Percentiles rank a stretch among this genome's conserved stretches.
Evolutionary conservation across 2,329 filamentous ascomycete species (phyloP).

Genomic region (Colletotrichum agaves): DNA sequence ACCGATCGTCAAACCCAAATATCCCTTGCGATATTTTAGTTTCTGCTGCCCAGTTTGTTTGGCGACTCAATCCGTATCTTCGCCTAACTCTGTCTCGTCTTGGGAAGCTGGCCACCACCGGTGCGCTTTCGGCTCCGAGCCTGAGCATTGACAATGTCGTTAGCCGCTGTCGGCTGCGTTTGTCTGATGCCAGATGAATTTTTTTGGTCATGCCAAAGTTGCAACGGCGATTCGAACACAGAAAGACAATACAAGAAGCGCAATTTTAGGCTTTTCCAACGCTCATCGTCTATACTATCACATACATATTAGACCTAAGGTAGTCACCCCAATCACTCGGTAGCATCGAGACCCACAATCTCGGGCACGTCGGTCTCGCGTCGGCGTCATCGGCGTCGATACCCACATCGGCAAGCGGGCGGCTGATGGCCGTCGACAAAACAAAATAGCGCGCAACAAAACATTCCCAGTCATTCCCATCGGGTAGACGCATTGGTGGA

Average conservation of each 20-base stretch:
- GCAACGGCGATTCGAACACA: not conserved
- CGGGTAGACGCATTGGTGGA: not conserved
- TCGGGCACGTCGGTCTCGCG: conserved; percentile 25
- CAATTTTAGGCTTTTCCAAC: not conserved
- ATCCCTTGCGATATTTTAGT: not conserved
- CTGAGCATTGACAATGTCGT: not conserved
- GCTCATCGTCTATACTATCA: not conserved
- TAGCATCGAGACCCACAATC: not conserved
- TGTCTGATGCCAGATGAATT: not conserved
- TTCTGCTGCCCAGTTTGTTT: not conserved
- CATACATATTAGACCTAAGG: not conserved
- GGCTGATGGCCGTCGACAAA: not conserved
- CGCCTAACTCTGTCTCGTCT: not conserved
- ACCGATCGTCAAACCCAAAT: conserved; percentile 14
- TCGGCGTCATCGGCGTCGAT: conserved; percentile 23
- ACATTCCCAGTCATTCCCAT: conserved; percentile 18
- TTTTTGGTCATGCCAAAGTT: not conserved
- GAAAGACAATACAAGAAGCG: no score
- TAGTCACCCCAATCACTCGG: not conserved
- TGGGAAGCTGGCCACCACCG: conserved; percentile 1
- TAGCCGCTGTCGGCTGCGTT: not conserved
- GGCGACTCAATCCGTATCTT: conserved; percentile 2
- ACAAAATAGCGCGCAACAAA: conserved; percentile 5
- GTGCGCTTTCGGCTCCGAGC: conserved; percentile 29
- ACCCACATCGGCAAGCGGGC: conserved; percentile 13